Base-by-base conservation (phyloP, 2,329 filamentous ascomycete genomes). In the Beauveria varroae region DNA sequence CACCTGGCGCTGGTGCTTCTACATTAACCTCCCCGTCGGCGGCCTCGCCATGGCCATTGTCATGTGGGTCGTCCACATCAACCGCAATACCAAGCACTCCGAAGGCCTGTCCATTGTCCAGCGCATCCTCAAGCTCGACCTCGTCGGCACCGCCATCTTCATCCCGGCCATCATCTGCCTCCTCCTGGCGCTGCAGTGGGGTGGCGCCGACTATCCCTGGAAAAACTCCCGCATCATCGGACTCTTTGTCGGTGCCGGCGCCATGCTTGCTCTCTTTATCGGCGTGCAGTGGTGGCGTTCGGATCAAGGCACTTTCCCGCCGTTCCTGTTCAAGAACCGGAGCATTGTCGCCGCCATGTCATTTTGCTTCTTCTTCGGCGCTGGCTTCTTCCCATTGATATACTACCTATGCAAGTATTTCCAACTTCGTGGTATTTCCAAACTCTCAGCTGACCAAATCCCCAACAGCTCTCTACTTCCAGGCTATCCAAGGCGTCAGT, bases 111-210 rank as follows among this genome's bases (percentile, higher is more conserved):
- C 75, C 28, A 67, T 78, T 53, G 16, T 71, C 26, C 60, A 68
- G 40, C 75, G 79, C 14, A 54, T 83, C 34, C 67, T 73, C 51
- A 74, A 78, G 63, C 72, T 85, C 51, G 83, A 85, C 66, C 68
- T 81, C 10, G 50, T 75, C 10, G 82, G 83, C 30, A 77, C 78
- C 2, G 68, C 69, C n/a, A 70, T 82, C 62, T 76, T 84, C 66
- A 74, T 83, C 30, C 79, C 82, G 1, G 76, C 78, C 43, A 75
- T 84, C 51, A 69, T 84, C 63, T 80, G 77, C 65, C 73, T 85
- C 14, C 71, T 86, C 9, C 74, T 86, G 4, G 82, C 81, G 8
- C 72, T 86, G 43, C 79, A 85, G 65, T 85, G 80, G 78, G 83
- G 82, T 16, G 83, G 83, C 9, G 72, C 77, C 44, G 69, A 77